Conservation (phyloP, 2,329 filamentous ascomycete species). For the Fusarium illudens region DNA sequence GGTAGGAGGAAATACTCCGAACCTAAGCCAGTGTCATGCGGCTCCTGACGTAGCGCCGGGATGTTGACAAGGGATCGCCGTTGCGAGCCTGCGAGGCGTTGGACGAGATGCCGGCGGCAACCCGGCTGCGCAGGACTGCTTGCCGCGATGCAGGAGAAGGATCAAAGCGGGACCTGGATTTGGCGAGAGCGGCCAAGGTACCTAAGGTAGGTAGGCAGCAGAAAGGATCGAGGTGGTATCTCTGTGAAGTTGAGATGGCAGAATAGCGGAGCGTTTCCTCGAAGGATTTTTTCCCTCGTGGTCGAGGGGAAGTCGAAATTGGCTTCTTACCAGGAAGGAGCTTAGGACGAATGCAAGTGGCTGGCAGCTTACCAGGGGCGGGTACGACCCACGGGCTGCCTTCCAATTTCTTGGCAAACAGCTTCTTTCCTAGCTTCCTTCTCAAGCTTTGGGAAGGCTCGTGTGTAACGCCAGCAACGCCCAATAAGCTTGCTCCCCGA, state of each 20-base stretch:
- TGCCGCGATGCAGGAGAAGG: neutral
- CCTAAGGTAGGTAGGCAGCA: neutral
- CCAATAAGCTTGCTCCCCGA: neutral
- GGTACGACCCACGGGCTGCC: slow-evolving; percentile 21
- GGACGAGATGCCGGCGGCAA: slow-evolving; percentile 29
- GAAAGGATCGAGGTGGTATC: neutral
- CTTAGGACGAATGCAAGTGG: slow-evolving; percentile 6
- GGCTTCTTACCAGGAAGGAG: slow-evolving; percentile 15
- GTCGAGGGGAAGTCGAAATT: slow-evolving; percentile 30
- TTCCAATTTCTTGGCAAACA: neutral
- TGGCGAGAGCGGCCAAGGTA: neutral
- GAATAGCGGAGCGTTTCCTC: neutral
- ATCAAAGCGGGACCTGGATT: neutral
- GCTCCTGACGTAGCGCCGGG: slow-evolving; percentile 5
- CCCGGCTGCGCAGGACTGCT: neutral
- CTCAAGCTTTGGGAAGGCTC: neutral
- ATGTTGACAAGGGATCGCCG: slow-evolving; percentile 5
- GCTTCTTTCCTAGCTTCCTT: neutral
- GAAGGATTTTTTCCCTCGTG: neutral
- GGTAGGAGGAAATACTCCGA: neutral
- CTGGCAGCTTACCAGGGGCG: slow-evolving; percentile 11
- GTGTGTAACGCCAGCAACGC: neutral
- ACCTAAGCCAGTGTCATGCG: neutral
- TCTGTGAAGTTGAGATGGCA: neutral
- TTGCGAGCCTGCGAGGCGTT: neutral